Conservation (phyloP, 2,329 filamentous ascomycete species). For the Thelonectria blattea region DNA sequence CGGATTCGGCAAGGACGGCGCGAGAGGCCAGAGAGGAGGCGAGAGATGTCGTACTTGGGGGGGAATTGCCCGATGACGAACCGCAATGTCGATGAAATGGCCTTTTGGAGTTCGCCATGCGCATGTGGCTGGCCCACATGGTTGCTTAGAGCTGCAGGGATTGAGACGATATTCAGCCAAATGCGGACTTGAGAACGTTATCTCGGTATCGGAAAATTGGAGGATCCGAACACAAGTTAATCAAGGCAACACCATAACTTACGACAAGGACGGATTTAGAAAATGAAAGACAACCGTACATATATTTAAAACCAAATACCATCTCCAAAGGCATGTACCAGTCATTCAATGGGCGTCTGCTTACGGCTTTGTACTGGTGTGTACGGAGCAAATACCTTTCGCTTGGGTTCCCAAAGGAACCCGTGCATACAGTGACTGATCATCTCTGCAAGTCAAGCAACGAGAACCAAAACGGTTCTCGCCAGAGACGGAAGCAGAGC, state of each 20-base stretch:
- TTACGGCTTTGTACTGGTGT: slow-evolving; percentile 37
- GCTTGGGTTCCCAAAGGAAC: slow-evolving; percentile 39
- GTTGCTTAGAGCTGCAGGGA: neutral
- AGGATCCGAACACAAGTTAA: slow-evolving; percentile 27
- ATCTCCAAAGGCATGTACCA: slow-evolving; percentile 39
- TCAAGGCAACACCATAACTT: neutral
- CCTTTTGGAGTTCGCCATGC: slow-evolving; percentile 9
- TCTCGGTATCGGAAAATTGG: slow-evolving; percentile 34
- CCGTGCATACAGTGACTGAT: slow-evolving; percentile 38
- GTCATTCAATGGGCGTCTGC: slow-evolving; percentile 36
- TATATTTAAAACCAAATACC: too few relatives aligned
- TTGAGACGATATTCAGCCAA: slow-evolving; percentile 17
- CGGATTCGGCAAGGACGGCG: slow-evolving; percentile 22
- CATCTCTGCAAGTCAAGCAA: slow-evolving; percentile 41
- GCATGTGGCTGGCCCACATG: slow-evolving; percentile 2
- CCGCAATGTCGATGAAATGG: neutral
- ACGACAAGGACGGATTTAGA: too few relatives aligned
- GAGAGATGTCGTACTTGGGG: neutral
- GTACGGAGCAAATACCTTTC: slow-evolving; percentile 47
- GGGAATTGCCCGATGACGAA: neutral
- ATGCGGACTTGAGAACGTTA: slow-evolving; percentile 29
- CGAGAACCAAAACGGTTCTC: slow-evolving; percentile 58
- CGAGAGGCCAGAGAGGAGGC: slow-evolving; percentile 11
- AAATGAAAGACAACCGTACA: too few relatives aligned
- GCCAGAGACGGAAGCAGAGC: slow-evolving; percentile 51